Evolutionary conservation across 2,329 filamentous ascomycete genomes (phyloP).

Genomic region (Clarireedia sp.): DNA sequence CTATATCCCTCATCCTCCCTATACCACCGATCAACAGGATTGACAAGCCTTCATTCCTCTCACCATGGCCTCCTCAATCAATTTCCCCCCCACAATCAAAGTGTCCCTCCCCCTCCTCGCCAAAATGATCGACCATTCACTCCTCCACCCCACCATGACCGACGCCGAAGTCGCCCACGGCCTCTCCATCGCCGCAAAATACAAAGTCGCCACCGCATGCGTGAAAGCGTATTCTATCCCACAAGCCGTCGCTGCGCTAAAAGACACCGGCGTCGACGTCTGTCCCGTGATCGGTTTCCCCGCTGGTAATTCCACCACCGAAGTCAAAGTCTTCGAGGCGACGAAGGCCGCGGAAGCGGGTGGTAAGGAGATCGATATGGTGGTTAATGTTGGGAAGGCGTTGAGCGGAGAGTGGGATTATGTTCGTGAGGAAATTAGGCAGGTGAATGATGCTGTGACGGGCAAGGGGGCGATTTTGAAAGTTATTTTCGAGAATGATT

Average conservation of each 20-base stretch:
- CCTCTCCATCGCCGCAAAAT: constrained; percentile 38
- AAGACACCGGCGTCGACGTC: constrained; percentile 40
- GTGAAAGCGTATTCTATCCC: constrained; percentile 50
- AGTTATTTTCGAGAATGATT: constrained; percentile 57
- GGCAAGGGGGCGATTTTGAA: constrained; percentile 42
- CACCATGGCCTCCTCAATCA: background rate
- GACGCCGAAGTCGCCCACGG: constrained; percentile 44
- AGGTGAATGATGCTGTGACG: constrained; percentile 41
- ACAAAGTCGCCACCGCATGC: constrained; percentile 48
- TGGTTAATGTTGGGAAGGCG: constrained; percentile 52
- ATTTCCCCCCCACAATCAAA: constrained; percentile 24
- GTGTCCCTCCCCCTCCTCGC: constrained; percentile 41
- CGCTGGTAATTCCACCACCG: constrained; percentile 47
- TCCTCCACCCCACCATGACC: constrained; percentile 54
- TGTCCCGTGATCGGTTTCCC: constrained; percentile 56
- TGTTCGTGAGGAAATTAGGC: constrained; percentile 42
- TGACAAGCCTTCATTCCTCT: too few relatives aligned
- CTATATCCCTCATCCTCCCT: too few relatives aligned
- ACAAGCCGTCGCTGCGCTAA: constrained; percentile 39
- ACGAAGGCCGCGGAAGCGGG: constrained; percentile 39
- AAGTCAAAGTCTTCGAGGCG: constrained; percentile 48
- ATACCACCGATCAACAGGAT: too few relatives aligned
- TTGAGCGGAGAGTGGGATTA: constrained; percentile 50
- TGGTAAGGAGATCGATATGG: constrained; percentile 51
- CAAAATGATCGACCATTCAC: constrained; percentile 52